Evolutionary conservation across 2,329 filamentous ascomycete species (phyloP).

Genomic region (Zasmidium cellare): DNA sequence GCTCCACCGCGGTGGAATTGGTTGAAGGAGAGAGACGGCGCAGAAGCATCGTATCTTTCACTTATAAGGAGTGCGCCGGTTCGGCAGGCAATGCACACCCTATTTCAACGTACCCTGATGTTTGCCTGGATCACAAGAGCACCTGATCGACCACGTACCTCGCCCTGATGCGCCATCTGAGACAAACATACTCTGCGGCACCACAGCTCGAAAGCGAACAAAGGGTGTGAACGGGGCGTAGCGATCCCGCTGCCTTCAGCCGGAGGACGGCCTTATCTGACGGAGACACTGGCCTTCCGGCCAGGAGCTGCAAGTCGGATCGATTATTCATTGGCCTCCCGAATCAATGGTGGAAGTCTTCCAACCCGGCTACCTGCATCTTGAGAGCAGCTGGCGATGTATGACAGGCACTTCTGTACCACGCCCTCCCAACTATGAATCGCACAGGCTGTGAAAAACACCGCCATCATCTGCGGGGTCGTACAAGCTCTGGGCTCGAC

Average conservation of each 20-base stretch:
- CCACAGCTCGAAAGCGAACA: not conserved
- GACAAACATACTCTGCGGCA: not conserved
- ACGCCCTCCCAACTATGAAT: not conserved
- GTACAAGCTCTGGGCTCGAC: not conserved
- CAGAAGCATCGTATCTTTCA: not conserved
- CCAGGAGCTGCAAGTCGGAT: not conserved
- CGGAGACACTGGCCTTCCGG: not conserved
- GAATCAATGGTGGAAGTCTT: not conserved
- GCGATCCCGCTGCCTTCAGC: not conserved
- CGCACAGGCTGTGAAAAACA: not conserved
- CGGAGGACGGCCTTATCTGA: not conserved
- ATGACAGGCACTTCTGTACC: not conserved
- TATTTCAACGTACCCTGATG: not conserved
- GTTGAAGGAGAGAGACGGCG: not conserved
- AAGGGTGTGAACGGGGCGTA: slow-evolving; percentile 3
- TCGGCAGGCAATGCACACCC: not conserved
- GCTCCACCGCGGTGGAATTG: slow-evolving; percentile 2
- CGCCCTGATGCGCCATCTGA: not conserved
- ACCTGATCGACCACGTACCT: not conserved
- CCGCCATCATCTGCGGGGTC: slow-evolving; percentile 4
- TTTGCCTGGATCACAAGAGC: not conserved
- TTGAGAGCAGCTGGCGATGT: not conserved
- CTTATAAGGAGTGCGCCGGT: not conserved
- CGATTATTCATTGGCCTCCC: not conserved
- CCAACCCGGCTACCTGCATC: not conserved